These are phyloP conservation scores for Colletotrichum lupini DNA, from an alignment of 2,329 filamentous ascomycete species.

Conservation along the genomic window DNA sequence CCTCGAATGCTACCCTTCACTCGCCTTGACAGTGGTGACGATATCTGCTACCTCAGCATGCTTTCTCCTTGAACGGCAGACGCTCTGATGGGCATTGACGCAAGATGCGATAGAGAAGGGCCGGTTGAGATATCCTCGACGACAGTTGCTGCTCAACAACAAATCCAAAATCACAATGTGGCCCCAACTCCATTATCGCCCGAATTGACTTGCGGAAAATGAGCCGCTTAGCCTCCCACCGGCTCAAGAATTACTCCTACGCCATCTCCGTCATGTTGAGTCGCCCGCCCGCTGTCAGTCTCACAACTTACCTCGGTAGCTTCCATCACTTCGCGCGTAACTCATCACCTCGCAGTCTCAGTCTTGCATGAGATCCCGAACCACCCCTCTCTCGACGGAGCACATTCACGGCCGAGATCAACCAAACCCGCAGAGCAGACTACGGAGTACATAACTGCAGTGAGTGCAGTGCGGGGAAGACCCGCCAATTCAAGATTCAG, in stretches of 20 bases:
- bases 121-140: neutral
- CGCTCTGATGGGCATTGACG: neutral
- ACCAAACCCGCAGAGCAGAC: neutral
- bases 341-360: neutral
- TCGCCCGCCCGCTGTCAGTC: neutral
- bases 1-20: neutral
- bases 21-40: no score
- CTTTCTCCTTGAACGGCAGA: neutral
- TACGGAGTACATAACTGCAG: neutral
- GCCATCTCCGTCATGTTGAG: neutral
- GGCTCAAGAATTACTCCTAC: neutral
- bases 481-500: neutral
- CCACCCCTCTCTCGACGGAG: neutral
- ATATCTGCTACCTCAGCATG: neutral
- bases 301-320: neutral
- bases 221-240: neutral
- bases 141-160: neutral
- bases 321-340: neutral
- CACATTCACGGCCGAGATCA: neutral
- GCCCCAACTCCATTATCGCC: neutral
- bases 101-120: neutral
- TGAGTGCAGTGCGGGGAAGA: neutral
- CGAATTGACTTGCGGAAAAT: neutral
- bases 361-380: neutral
- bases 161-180: neutral